A percentile compares a stretch with the other conserved stretches of the same genome.
Conservation (phyloP, 495 filamentous ascomycete species). For the Tuber calosporum region DNA sequence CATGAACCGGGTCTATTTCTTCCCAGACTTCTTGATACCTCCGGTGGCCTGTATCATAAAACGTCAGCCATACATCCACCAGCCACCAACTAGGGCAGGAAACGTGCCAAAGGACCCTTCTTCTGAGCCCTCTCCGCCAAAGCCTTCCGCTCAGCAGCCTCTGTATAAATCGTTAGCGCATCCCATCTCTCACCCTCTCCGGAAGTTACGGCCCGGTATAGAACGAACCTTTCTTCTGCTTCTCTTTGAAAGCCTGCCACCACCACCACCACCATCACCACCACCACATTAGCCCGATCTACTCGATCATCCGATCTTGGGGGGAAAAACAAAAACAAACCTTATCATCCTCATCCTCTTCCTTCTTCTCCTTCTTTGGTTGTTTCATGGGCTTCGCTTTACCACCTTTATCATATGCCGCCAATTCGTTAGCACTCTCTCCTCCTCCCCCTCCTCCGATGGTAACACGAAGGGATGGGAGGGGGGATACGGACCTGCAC, state of each 20-base stretch:
- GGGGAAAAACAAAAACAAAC: neutral
- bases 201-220: neutral
- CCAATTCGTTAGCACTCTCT: constrained; percentile 11
- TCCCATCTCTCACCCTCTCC: neutral
- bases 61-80: constrained; percentile 12
- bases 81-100: neutral
- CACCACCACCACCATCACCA: neutral
- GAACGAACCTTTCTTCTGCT: constrained; percentile 32
- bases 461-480: neutral
- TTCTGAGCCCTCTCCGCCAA: constrained; percentile 39
- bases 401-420: constrained; percentile 27
- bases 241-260: constrained; percentile 39
- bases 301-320: neutral
- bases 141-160: constrained; percentile 39
- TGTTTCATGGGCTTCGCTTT: constrained; percentile 42
- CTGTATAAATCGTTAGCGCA: constrained; percentile 23
- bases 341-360: constrained; percentile 40
- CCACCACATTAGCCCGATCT: constrained; percentile 11
- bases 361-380: constrained; percentile 40
- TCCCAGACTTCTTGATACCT: constrained; percentile 42
- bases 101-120: constrained; percentile 39
- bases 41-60: constrained; percentile 18
- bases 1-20: constrained; percentile 30
- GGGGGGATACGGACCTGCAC: constrained; percentile 30
- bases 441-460: neutral